Conservation (phyloP, 352 stramenopile genomes). For the Phytophthora foliorum region DNA sequence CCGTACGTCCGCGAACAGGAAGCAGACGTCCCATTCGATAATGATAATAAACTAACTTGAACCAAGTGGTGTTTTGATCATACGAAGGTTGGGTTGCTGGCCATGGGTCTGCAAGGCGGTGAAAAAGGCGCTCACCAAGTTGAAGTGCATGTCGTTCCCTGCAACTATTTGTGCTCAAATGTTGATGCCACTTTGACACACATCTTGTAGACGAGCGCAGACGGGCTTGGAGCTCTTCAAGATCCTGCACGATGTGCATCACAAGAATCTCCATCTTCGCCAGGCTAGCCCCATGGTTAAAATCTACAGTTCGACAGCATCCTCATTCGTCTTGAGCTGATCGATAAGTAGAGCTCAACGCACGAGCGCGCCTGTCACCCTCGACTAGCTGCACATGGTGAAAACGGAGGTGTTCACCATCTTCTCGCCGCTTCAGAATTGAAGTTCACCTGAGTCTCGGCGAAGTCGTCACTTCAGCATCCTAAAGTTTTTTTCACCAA, state of each 20-base stretch:
- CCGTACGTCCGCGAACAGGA: no score
- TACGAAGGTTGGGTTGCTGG: no score
- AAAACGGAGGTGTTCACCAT: slow-evolving; percentile 16
- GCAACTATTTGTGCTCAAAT: neutral
- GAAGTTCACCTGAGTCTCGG: slow-evolving; percentile 8
- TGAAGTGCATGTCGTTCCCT: neutral
- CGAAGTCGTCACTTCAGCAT: neutral
- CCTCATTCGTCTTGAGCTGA: no score
- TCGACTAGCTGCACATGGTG: neutral
- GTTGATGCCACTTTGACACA: neutral
- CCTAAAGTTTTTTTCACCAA: neutral
- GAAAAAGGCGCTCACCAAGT: neutral
- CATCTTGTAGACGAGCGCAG: neutral
- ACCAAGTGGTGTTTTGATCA: no score
- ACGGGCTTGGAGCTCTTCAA: slow-evolving; percentile 2
- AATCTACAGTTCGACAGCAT: no score
- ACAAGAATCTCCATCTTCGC: neutral
- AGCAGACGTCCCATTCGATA: no score
- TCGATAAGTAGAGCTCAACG: no score
- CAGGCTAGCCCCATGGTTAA: no score
- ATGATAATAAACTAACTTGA: no score
- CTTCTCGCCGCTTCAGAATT: slow-evolving; percentile 25
- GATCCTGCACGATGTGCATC: slow-evolving; percentile 7
- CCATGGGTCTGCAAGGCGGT: no score
- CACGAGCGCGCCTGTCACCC: no score